Evolutionary conservation across 108 stramenopile species (phyloP), one percentile per base, ranked within the genome.

Genomic region (Fistulifera solaris): DNA sequence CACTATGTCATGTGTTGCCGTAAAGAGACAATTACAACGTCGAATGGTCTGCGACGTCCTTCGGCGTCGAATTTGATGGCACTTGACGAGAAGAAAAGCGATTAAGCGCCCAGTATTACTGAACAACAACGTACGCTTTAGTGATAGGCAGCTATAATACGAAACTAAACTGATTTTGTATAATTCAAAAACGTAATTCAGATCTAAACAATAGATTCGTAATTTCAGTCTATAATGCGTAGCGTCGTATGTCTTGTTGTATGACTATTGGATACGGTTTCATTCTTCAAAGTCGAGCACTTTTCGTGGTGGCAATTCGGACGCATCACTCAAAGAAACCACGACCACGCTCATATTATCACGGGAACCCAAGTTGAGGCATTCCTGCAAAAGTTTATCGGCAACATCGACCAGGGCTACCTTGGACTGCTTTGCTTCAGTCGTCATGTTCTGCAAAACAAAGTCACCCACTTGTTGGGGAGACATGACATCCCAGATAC

Each of bases 281-380:
- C n/a, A 35, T 35, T 35, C 3, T 35, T 35, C 31, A 8, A 35
- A 35, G 8, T 35, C 31, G 3, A 35, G 31, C 21, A 46, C 21
- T 22, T 46, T 46, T 46, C 48, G 23, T 25, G 23, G 23, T 18
- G 48, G 23, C 45, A 59, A 46, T 26, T 48, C 19, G 10, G 47
- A 28, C 15, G 58, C 58, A 44, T 59, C 47, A 17, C 58, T 25
- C 24, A 92, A 66, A 23, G 83, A 64, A 41, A 88, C 77, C 40
- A 96, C 46, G 27, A 96, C 53, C 45, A 78, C 80, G n/a, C 80
- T 79, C 79, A 96, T 85, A 59, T 96, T 96, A 56, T 96, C 95
- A 25, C 66, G 54, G 18, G 86, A 86, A 21, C 76, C 79, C 15
- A 56, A 59, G 27, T 72, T 39, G 40, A 93, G 61, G 46, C 89